phyloP scores from a whole-genome alignment of 768 basidiomycete species.

The Daedaleopsis sinensis region DNA sequence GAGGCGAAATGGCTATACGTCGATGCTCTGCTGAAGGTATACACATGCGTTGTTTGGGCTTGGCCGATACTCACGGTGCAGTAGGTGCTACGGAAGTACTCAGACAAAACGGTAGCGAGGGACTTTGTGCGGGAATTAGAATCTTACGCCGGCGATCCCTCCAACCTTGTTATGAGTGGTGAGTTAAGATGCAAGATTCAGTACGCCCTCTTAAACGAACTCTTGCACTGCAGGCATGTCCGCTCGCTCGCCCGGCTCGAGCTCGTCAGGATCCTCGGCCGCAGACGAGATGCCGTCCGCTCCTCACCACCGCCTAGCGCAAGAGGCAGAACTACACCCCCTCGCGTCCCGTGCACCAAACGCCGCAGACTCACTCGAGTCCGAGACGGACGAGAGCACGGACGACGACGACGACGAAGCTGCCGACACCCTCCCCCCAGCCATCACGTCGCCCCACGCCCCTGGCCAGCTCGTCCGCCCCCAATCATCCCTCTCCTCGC shows the following conservation, averaged over 20 bases:
- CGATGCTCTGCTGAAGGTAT: slow-evolving; percentile 81
- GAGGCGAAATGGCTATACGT: slow-evolving; percentile 93
- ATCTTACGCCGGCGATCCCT: slow-evolving; percentile 70
- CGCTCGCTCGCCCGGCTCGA: slow-evolving; percentile 53
- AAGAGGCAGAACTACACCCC: slow-evolving; percentile 16
- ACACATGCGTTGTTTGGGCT: slow-evolving; percentile 11
- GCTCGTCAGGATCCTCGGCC: slow-evolving; percentile 66
- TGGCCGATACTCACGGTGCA: not conserved
- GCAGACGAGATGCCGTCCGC: slow-evolving; percentile 42
- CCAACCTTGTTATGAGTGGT: slow-evolving; percentile 71
- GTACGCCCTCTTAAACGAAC: not conserved
- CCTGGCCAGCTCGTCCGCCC: slow-evolving; percentile 56
- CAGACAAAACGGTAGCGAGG: slow-evolving; percentile 78
- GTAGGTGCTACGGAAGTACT: slow-evolving; percentile 80
- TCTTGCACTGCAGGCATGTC: slow-evolving; percentile 39
- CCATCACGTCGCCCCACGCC: slow-evolving; percentile 29
- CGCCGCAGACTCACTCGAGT: not conserved
- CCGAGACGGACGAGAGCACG: slow-evolving; percentile 24
- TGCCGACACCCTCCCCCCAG: slow-evolving; percentile 47
- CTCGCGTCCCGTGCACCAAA: slow-evolving; percentile 8
- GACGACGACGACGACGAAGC: slow-evolving; percentile 50
- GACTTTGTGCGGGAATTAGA: slow-evolving; percentile 78
- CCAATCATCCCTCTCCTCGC: slow-evolving; percentile 76
- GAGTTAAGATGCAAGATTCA: slow-evolving; percentile 18
- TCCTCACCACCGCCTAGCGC: slow-evolving; percentile 19